Percentiles rank a stretch among this genome's conserved stretches.
Conservation (phyloP, 2,329 filamentous ascomycete species). For the Tricladium varicosporioides region DNA sequence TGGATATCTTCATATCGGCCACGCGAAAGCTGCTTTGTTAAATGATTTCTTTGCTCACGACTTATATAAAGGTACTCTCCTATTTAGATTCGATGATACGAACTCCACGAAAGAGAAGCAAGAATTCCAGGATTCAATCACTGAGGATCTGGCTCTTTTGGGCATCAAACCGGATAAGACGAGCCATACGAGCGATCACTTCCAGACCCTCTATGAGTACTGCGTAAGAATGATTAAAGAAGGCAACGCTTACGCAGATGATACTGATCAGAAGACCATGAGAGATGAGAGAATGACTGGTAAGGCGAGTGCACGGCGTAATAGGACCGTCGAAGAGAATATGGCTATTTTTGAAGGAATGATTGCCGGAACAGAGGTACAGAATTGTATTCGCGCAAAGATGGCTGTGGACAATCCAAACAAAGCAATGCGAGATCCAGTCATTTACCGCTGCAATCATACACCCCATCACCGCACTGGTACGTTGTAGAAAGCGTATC, state of each 20-base stretch:
- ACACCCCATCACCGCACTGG: constrained; percentile 86
- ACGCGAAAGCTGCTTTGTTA: constrained; percentile 88
- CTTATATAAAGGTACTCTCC: constrained; percentile 85
- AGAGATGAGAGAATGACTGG: constrained; percentile 80
- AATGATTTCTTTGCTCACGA: constrained; percentile 97
- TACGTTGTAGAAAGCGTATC: constrained; percentile 79
- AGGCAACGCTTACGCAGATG: constrained; percentile 90
- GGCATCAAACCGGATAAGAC: constrained; percentile 85
- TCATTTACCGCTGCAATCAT: constrained; percentile 93
- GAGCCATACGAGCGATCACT: constrained; percentile 94
- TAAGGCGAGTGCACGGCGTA: constrained; percentile 76
- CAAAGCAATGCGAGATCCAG: constrained; percentile 92
- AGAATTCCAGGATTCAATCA: constrained; percentile 91
- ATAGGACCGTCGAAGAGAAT: constrained; percentile 78
- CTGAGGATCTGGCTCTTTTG: constrained; percentile 88
- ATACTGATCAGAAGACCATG: constrained; percentile 89
- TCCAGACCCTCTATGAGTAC: constrained; percentile 85
- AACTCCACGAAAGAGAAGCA: constrained; percentile 97
- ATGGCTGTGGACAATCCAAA: constrained; percentile 90
- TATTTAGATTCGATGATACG: constrained; percentile 94
- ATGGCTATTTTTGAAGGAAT: constrained; percentile 88
- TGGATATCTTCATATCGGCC: constrained; percentile 91
- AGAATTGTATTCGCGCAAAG: constrained; percentile 85
- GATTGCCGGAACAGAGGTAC: constrained; percentile 79
- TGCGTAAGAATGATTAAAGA: constrained; percentile 81